These are phyloP conservation scores for Fusarium sp. DNA, from an alignment of 2,329 filamentous ascomycete species.

Conservation along the genomic window DNA sequence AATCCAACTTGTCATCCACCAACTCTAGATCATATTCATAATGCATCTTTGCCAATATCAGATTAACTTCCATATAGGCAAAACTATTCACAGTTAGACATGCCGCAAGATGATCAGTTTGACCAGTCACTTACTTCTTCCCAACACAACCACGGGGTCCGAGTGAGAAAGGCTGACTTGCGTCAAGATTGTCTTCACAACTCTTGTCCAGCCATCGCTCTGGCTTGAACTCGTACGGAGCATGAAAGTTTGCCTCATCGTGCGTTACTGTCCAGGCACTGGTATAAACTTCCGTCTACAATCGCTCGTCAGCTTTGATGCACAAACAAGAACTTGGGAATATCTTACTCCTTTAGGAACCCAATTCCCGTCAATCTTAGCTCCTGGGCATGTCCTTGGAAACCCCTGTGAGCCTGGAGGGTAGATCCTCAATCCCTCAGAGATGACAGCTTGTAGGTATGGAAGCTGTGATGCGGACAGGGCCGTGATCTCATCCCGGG, in stretches of 20 bases:
- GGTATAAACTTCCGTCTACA: background rate
- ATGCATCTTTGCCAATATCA: background rate
- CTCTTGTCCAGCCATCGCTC: constrained; percentile 1
- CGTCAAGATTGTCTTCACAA: background rate
- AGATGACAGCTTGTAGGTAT: background rate
- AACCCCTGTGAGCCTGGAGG: background rate
- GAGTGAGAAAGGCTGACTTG: constrained; percentile 5
- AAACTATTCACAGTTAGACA: background rate
- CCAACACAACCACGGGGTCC: constrained; percentile 1
- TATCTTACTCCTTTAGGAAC: background rate
- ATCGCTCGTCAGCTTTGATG: too few relatives aligned
- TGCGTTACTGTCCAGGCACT: background rate
- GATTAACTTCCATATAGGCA: background rate
- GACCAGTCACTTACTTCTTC: background rate
- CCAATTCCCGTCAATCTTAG: background rate
- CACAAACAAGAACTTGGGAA: too few relatives aligned
- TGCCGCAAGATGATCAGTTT: background rate
- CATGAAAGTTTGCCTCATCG: background rate
- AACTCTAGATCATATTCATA: background rate
- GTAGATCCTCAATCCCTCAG: background rate
- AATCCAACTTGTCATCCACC: background rate
- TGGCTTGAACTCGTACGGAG: background rate
- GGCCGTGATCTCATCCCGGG: background rate
- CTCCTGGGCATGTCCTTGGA: background rate
- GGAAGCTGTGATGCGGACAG: background rate